Evolutionary conservation across 2,329 filamentous ascomycete species (phyloP).

Genomic region (Pseudocercospora fijiensis): DNA sequence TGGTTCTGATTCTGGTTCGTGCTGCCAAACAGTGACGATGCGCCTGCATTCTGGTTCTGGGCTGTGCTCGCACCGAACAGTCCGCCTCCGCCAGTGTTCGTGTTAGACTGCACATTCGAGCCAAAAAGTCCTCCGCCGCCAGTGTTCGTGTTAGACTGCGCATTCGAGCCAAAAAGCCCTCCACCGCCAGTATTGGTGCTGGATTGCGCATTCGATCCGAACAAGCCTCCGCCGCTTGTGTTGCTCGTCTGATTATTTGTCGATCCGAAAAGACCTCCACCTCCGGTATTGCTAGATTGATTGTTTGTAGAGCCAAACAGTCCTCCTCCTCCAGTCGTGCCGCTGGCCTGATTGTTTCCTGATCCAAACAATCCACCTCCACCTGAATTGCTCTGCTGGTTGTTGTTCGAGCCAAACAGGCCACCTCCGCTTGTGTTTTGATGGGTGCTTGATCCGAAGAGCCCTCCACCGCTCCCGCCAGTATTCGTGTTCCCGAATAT

Average conservation of each 20-base stretch:
- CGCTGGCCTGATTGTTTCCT: not conserved
- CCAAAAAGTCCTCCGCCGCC: slow-evolving; percentile 41
- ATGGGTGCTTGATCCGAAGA: slow-evolving; percentile 12
- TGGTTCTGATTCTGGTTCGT: slow-evolving; percentile 11
- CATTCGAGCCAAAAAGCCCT: slow-evolving; percentile 18
- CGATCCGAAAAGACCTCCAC: slow-evolving; percentile 19
- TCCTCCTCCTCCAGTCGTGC: not conserved
- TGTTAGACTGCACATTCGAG: slow-evolving; percentile 29
- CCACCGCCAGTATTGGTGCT: slow-evolving; percentile 10
- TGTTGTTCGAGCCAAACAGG: slow-evolving; percentile 9
- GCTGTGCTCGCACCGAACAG: slow-evolving; percentile 26
- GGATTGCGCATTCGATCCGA: slow-evolving; percentile 16
- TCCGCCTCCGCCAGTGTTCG: slow-evolving; percentile 11
- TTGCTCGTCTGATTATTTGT: slow-evolving; percentile 15
- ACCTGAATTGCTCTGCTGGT: not conserved
- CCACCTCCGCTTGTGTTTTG: not conserved
- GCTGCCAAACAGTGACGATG: slow-evolving; percentile 11
- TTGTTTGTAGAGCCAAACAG: slow-evolving; percentile 12
- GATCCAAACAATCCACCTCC: slow-evolving; percentile 19
- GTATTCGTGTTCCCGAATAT: slow-evolving; percentile 22
- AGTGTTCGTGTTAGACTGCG: slow-evolving; percentile 28
- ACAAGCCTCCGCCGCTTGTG: slow-evolving; percentile 18
- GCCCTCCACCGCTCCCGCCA: not conserved
- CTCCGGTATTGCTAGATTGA: slow-evolving; percentile 13
- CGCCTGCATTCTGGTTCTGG: slow-evolving; percentile 18